Evolutionary conservation across 2,329 filamentous ascomycete species (phyloP), one percentile per base, ranked within the genome.

Genomic region (Arthrobotrys sinensis): DNA sequence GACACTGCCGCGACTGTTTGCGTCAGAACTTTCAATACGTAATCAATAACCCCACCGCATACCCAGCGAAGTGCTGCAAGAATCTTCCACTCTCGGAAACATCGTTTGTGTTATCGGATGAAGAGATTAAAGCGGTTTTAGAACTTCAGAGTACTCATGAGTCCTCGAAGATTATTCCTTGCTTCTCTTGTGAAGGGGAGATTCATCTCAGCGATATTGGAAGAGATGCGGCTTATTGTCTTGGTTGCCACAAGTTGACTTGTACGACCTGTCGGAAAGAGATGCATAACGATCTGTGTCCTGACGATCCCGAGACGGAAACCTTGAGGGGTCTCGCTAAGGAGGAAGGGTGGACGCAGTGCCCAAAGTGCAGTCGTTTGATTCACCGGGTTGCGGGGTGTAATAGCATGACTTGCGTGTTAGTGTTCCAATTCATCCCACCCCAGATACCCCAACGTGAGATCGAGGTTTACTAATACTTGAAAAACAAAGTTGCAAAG

Each of bases 281-380:
- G 36, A 78, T 78, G 75, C 75, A 78, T 40, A 19, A 45, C 5
- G 75, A 72, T 36, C 53, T 78, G 16, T 78, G 75, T 12, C 75
- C 75, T 21, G 75, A 78, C 11, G 75, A 78, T 24, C 75, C 75
- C 3, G 75, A 72, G 36, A 78, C 75, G n/a, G 67, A 68, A 4
- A 43, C 5, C 1, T 40, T 78, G 34, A 67, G 14, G 24, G 19
- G 14, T 12, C 16, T 72, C 7, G 75, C 75, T 12, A 72, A 72
- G n/a, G 52, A 78, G 16, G 67, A 72, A 55, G 75, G 75, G 4
- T 78, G 75, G 75, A 67, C 75, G 21, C 75, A 78, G 32, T 78
- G 75, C 45, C 75, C 75, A 3, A 78, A 78, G 45, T 78, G 75
- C 24, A 72, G 34, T 21, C 57, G 75, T 10, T 14, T 78, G 8